Evolutionary conservation across 768 basidiomycete genomes (phyloP).

Genomic region (Daedaleopsis nitida): DNA sequence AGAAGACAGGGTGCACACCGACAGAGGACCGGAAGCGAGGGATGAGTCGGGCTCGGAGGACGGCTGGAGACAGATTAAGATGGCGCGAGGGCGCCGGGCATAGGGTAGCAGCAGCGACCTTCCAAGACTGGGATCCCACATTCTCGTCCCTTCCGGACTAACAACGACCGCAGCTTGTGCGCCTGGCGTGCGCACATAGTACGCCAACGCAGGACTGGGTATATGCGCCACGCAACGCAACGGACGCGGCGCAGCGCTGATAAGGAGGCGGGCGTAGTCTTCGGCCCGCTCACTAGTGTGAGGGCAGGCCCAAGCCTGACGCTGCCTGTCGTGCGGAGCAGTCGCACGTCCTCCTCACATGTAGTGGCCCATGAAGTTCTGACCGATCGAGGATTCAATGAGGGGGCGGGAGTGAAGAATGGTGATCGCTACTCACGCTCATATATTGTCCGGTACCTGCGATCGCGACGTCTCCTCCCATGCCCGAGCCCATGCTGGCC

Average conservation of each 20-base stretch:
- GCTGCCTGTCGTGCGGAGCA: neutral
- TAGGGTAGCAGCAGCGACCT: neutral
- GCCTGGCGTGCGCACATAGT: neutral
- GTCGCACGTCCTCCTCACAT: neutral
- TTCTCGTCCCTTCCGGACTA: neutral
- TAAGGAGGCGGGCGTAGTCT: constrained; percentile 1
- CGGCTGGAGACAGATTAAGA: neutral
- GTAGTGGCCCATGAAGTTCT: constrained; percentile 5
- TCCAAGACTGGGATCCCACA: neutral
- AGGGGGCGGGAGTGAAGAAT: neutral
- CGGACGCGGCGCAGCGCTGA: neutral
- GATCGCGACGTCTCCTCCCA: constrained; percentile 15
- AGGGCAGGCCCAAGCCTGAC: neutral
- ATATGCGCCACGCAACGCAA: neutral
- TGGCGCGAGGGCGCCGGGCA: too few species aligned
- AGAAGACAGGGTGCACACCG: neutral
- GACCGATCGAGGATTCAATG: too few species aligned
- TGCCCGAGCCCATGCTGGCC: neutral
- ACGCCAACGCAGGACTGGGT: neutral
- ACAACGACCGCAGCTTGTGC: neutral
- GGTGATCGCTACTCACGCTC: neutral
- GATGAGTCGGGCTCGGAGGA: neutral
- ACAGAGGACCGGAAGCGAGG: neutral
- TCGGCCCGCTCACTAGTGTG: neutral
- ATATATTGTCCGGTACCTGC: constrained; percentile 1